Evolutionary conservation across 176 grass and related monocot genomes (phyloP).

Genomic region (Oryza glaberrima): DNA sequence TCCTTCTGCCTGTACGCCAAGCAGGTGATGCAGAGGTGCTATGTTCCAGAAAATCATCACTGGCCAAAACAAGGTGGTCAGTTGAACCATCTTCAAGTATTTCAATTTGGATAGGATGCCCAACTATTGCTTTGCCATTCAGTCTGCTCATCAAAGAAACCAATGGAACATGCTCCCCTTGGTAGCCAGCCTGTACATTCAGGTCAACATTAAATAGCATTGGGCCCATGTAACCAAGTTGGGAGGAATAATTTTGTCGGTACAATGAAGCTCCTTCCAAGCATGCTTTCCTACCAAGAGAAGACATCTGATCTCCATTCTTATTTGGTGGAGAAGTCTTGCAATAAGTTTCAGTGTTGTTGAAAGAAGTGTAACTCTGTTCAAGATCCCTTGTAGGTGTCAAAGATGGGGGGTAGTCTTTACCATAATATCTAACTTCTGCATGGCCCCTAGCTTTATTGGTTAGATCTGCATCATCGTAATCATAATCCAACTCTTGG

Average conservation of each 20-base stretch:
- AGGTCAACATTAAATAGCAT: slow-evolving; percentile 68
- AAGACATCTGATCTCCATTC: slow-evolving; percentile 32
- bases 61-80: slow-evolving; percentile 51
- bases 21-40: slow-evolving; percentile 49
- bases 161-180: slow-evolving; percentile 78
- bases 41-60: slow-evolving; percentile 43
- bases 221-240: slow-evolving; percentile 36
- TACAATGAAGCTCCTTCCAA: slow-evolving; percentile 44
- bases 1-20: slow-evolving; percentile 81
- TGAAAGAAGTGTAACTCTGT: slow-evolving; percentile 36
- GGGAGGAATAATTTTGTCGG: slow-evolving; percentile 38
- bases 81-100: slow-evolving; percentile 68
- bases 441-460: slow-evolving; percentile 22
- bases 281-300: slow-evolving; percentile 27
- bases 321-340: slow-evolving; percentile 35
- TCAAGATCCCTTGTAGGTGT: slow-evolving; percentile 45
- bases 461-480: slow-evolving; percentile 40
- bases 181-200: slow-evolving; percentile 75
- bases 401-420: slow-evolving; percentile 41
- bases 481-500: slow-evolving; percentile 51
- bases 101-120: slow-evolving; percentile 72
- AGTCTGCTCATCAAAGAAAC: slow-evolving; percentile 83
- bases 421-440: slow-evolving; percentile 40
- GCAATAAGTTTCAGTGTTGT: slow-evolving; percentile 45
- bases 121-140: slow-evolving; percentile 86